These are phyloP conservation scores for Penstemon davidsonii DNA, from an alignment of 257 asterid genomes.

Conservation along the genomic window DNA sequence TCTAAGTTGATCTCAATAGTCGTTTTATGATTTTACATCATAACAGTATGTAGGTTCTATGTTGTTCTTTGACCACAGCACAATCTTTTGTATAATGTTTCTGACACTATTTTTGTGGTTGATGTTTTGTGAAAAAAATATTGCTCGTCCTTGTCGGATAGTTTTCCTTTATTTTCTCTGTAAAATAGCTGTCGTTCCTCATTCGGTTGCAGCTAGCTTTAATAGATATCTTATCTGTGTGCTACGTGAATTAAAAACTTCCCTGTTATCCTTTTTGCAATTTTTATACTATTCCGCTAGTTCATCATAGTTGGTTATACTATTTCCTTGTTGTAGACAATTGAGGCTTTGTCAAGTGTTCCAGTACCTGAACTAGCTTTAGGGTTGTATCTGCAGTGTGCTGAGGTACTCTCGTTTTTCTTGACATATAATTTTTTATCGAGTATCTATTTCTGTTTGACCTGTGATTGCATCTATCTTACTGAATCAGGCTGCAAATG, in stretches of 20 bases:
- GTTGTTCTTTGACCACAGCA: constrained; percentile 16
- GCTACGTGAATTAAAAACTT: constrained; percentile 7
- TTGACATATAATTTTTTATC: constrained; percentile 20
- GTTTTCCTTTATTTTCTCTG: not conserved
- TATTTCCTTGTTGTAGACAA: constrained; percentile 54
- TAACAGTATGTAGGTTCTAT: constrained; percentile 2
- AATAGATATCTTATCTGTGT: constrained; percentile 19
- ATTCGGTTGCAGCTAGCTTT: constrained; percentile 19
- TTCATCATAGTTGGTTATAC: constrained; percentile 20
- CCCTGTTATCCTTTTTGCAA: constrained; percentile 14
- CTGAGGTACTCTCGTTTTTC: constrained; percentile 67
- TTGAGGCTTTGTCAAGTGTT: constrained; percentile 76
- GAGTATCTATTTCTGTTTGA: constrained; percentile 23
- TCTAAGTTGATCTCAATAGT: not conserved
- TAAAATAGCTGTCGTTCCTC: constrained; percentile 1
- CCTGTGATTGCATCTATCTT: constrained; percentile 29
- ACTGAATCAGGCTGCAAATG: constrained; percentile 87
- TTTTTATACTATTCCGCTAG: constrained; percentile 1
- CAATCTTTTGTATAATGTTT: constrained; percentile 15
- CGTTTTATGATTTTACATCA: constrained; percentile 9
- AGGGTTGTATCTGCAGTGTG: constrained; percentile 85
- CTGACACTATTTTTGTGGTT: constrained; percentile 10
- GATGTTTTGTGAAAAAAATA: not conserved
- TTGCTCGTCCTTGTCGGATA: constrained; percentile 15
- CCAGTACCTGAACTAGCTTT: constrained; percentile 92